These are phyloP conservation scores for Apophysomyces variabilis DNA, from an alignment of 371 early-diverging fungal species.

Conservation along the genomic window DNA sequence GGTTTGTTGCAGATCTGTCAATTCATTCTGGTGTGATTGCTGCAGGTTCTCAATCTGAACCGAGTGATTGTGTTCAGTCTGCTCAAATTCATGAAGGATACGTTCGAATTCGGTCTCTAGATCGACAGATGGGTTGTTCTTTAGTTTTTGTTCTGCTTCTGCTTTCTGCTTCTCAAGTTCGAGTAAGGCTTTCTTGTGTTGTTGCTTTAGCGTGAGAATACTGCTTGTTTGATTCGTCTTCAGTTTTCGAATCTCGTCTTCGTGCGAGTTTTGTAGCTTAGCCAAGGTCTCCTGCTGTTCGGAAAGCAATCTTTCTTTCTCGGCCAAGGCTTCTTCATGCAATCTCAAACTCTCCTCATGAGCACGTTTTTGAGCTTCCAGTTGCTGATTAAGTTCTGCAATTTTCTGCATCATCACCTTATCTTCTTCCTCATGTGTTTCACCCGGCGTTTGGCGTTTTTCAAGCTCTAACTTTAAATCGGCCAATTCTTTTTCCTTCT, in stretches of 20 bases:
- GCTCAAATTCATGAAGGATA: slow-evolving; percentile 76
- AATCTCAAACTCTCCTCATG: slow-evolving; percentile 47
- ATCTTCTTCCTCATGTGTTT: slow-evolving; percentile 30
- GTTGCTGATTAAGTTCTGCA: slow-evolving; percentile 37
- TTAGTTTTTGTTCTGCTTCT: slow-evolving; percentile 34
- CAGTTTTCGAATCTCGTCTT: slow-evolving; percentile 33
- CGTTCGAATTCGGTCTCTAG: slow-evolving; percentile 81
- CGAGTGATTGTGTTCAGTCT: slow-evolving; percentile 42
- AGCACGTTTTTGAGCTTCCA: slow-evolving; percentile 44
- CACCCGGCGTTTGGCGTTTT: slow-evolving; percentile 15
- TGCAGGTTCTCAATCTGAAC: slow-evolving; percentile 46
- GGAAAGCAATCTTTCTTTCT: slow-evolving; percentile 40
- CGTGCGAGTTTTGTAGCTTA: slow-evolving; percentile 28
- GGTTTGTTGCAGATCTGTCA: slow-evolving; percentile 34
- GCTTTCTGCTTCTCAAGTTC: slow-evolving; percentile 33
- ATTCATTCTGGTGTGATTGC: slow-evolving; percentile 42
- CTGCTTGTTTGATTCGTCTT: slow-evolving; percentile 32
- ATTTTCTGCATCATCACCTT: slow-evolving; percentile 30
- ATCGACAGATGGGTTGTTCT: slow-evolving; percentile 35
- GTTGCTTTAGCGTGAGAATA: slow-evolving; percentile 34
- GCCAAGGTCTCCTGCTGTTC: slow-evolving; percentile 40
- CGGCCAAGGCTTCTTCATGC: slow-evolving; percentile 45
- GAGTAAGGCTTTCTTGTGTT: slow-evolving; percentile 42
- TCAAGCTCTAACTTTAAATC: slow-evolving; percentile 30
- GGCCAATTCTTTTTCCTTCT: slow-evolving; percentile 48